Conservation (phyloP, 2,329 filamentous ascomycete species). For the Colletotrichum somersetense region DNA sequence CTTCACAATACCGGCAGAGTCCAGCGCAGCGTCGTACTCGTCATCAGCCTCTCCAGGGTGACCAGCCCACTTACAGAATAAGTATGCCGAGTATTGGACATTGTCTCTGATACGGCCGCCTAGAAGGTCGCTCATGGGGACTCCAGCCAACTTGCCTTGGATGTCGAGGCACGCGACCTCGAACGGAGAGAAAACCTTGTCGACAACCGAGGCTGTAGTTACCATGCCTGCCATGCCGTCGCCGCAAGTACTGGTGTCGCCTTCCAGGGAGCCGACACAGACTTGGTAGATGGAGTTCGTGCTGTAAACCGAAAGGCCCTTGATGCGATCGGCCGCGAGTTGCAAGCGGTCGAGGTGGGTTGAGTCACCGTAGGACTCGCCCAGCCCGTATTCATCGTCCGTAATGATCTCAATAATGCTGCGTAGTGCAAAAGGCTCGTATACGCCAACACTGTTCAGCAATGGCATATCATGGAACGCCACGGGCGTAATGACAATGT, state of each 20-base stretch:
- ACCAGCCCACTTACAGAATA: slow-evolving; percentile 59
- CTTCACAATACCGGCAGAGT: slow-evolving; percentile 50
- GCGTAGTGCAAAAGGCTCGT: slow-evolving; percentile 57
- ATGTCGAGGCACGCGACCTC: slow-evolving; percentile 58
- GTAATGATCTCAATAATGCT: slow-evolving; percentile 57
- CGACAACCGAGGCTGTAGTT: slow-evolving; percentile 55
- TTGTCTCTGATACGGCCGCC: slow-evolving; percentile 55
- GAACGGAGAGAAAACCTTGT: slow-evolving; percentile 58
- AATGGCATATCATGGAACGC: slow-evolving; percentile 60
- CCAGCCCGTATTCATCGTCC: slow-evolving; percentile 53
- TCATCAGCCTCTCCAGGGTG: slow-evolving; percentile 56
- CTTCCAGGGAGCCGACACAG: slow-evolving; percentile 78
- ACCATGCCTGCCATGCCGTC: slow-evolving; percentile 71
- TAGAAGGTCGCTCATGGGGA: slow-evolving; percentile 55
- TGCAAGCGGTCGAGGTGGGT: slow-evolving; percentile 52
- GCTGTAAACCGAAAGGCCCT: slow-evolving; percentile 58
- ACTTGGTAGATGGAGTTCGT: slow-evolving; percentile 88
- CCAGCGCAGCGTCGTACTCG: slow-evolving; percentile 55
- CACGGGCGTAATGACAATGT: slow-evolving; percentile 57
- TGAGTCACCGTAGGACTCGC: slow-evolving; percentile 57
- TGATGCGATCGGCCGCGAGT: slow-evolving; percentile 48
- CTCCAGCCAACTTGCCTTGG: slow-evolving; percentile 55
- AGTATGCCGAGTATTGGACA: slow-evolving; percentile 58
- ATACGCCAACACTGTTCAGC: slow-evolving; percentile 58
- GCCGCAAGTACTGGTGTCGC: slow-evolving; percentile 60